Conservation (phyloP, 106 monocot species). For the Ottelia alismoides region DNA sequence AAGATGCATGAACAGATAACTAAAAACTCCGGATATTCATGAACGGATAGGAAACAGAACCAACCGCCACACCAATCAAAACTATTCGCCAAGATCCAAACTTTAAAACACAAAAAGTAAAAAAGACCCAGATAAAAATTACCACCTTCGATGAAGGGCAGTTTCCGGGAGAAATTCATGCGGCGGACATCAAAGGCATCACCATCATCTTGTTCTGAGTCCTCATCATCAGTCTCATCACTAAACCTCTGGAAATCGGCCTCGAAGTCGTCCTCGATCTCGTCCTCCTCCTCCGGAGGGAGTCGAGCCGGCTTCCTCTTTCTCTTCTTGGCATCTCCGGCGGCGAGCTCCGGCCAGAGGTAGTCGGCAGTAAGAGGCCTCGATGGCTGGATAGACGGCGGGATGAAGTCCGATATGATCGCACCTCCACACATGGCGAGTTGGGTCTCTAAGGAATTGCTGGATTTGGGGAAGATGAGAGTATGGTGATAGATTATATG, state of each 20-base stretch:
- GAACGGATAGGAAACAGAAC: too few species aligned
- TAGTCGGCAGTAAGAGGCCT: conserved; percentile 29
- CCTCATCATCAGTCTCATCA: conserved; percentile 29
- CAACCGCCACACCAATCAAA: too few species aligned
- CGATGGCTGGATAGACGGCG: conserved; percentile 18
- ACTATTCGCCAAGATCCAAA: too few species aligned
- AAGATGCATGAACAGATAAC: too few species aligned
- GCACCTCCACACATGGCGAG: conserved; percentile 91
- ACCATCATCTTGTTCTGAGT: too few species aligned
- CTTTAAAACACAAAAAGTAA: too few species aligned
- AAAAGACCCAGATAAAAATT: too few species aligned
- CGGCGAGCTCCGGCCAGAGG: conserved; percentile 39
- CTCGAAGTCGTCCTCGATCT: conserved; percentile 35
- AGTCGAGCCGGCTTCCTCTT: conserved; percentile 15
- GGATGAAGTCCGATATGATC: conserved; percentile 53
- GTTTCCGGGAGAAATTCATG: conserved; percentile 17
- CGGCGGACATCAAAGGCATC: conserved; percentile 27
- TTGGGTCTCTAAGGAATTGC: too few species aligned
- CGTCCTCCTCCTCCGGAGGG: neutral
- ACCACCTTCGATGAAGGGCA: conserved; percentile 7
- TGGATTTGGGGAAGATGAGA: too few species aligned
- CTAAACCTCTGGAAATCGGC: conserved; percentile 61
- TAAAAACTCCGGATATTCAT: too few species aligned
- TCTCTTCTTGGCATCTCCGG: conserved; percentile 2
- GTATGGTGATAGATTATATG: too few species aligned